Percentiles rank a stretch among this genome's conserved stretches.
Conservation (phyloP, 805 yeast species). For the Hanseniaspora osmophila region DNA sequence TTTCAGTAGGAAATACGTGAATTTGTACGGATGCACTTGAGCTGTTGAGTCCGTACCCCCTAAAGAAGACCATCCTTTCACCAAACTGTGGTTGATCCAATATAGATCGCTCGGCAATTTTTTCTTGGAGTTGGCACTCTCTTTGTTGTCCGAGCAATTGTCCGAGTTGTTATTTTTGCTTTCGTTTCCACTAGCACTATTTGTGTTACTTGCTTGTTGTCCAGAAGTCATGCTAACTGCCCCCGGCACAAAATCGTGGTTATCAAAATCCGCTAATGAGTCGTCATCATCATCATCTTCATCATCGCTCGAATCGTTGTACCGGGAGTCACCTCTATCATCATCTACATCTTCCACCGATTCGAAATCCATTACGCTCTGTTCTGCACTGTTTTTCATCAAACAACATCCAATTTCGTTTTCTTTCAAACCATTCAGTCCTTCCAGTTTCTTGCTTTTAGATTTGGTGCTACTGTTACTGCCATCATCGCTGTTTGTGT, state of each 20-base stretch:
- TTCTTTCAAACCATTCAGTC: neutral
- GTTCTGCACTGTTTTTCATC: neutral
- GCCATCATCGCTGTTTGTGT: conserved; percentile 4
- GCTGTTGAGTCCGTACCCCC: conserved; percentile 87
- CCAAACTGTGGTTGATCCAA: conserved; percentile 58
- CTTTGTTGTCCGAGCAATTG: too few relatives aligned
- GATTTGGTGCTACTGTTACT: neutral
- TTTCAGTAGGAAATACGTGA: conserved; percentile 69
- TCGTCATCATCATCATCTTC: conserved; percentile 2
- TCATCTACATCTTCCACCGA: conserved; percentile 1
- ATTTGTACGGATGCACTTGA: conserved; percentile 90
- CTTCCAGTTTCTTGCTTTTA: too few relatives aligned
- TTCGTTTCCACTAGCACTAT: neutral
- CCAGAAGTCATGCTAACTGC: too few relatives aligned
- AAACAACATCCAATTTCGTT: conserved; percentile 4
- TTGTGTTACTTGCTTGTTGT: neutral
- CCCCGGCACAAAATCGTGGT: neutral
- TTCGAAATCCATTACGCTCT: neutral
- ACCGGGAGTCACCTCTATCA: conserved; percentile 3
- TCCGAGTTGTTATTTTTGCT: neutral
- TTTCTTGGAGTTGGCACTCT: neutral
- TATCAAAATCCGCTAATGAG: neutral
- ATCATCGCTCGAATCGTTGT: conserved; percentile 3
- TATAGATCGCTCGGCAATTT: conserved; percentile 48
- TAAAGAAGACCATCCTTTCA: conserved; percentile 60